A percentile compares a stretch with the other conserved stretches of the same genome.
phyloP scores from a whole-genome alignment of 2,329 filamentous ascomycete species.

The Juglanconis juglandina region DNA sequence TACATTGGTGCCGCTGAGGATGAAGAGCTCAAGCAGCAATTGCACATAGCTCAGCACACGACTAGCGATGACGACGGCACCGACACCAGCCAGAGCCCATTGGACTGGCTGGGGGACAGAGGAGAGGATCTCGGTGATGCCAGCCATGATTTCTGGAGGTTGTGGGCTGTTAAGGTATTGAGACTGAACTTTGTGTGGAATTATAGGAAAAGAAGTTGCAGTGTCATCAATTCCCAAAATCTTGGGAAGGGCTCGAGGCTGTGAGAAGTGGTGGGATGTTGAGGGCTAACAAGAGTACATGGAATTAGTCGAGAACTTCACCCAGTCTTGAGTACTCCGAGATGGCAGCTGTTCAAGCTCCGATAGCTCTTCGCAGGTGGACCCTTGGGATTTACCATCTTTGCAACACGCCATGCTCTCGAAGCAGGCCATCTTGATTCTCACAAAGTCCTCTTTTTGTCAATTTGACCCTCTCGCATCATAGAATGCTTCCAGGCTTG shows the following conservation, averaged over 20 bases:
- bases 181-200: not conserved
- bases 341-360: not conserved
- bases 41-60: constrained; percentile 57
- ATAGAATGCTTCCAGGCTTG: not conserved
- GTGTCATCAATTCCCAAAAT: not conserved
- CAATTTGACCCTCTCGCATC: not conserved
- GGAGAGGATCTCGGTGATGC: constrained; percentile 30
- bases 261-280: not conserved
- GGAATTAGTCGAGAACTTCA: not conserved
- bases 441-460: not conserved
- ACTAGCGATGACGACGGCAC: constrained; percentile 55
- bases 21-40: constrained; percentile 64
- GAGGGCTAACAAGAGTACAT: not conserved
- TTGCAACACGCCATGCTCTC: not conserved
- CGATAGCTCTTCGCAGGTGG: not conserved
- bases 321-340: not conserved
- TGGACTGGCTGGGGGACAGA: constrained; percentile 43
- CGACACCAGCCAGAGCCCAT: constrained; percentile 50
- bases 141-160: constrained; percentile 27
- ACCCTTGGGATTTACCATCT: not conserved
- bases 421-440: not conserved
- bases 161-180: not conserved
- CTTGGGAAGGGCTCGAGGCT: not conserved
- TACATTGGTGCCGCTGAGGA: constrained; percentile 63
- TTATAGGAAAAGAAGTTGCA: not conserved